Conservation (phyloP, 768 basidiomycete species). For the Lentinula raphanica region DNA sequence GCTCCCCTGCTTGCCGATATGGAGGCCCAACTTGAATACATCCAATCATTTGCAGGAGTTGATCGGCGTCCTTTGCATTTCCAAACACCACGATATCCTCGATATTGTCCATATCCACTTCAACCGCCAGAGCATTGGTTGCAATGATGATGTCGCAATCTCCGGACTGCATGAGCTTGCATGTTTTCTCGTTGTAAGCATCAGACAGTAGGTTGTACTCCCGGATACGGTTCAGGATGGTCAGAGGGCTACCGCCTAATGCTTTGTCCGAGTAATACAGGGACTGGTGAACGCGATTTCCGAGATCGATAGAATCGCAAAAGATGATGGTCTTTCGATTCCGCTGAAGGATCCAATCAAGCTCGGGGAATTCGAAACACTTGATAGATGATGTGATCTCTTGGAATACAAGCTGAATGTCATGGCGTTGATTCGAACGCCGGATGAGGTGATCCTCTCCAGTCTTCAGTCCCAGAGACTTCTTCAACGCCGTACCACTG, state of each 20-base stretch:
- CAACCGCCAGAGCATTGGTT: background rate
- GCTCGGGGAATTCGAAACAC: constrained; percentile 16
- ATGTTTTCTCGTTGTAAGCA: background rate
- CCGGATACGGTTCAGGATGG: constrained; percentile 10
- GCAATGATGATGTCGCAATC: background rate
- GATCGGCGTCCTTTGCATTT: constrained; percentile 16
- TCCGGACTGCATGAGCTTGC: background rate
- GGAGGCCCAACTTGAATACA: background rate
- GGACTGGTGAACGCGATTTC: background rate
- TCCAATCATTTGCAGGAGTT: constrained; percentile 6
- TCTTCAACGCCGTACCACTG: background rate
- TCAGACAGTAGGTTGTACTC: background rate
- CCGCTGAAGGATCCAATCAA: constrained; percentile 20
- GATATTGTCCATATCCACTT: background rate
- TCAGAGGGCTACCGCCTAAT: background rate
- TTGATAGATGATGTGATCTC: constrained; percentile 13
- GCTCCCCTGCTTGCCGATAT: background rate
- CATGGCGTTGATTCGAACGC: constrained; percentile 19
- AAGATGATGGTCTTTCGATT: constrained; percentile 21
- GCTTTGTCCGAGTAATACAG: background rate
- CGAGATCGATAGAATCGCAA: constrained; percentile 6
- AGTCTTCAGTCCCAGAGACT: constrained; percentile 15
- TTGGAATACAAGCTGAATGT: constrained; percentile 20
- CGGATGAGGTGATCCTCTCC: constrained; percentile 17
- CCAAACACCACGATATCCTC: constrained; percentile 17